Conservation (phyloP, 164 flowering plant genomes). For the Annona cherimola region DNA sequence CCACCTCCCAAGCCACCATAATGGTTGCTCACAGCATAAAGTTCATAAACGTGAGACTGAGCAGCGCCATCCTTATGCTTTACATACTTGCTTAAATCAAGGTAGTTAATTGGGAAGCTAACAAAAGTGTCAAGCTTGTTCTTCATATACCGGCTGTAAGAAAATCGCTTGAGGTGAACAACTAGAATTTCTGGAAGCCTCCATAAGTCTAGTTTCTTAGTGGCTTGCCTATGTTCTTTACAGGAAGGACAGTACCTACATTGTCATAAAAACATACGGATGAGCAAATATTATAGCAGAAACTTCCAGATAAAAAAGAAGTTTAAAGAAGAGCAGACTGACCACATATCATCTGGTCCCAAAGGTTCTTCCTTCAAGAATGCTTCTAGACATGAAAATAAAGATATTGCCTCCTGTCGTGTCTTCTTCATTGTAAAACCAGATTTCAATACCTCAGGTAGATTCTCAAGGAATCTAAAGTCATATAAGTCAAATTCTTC, state of each 20-base stretch:
- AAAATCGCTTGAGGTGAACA: conserved; percentile 88
- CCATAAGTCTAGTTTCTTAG: conserved; percentile 95
- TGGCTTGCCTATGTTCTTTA: conserved; percentile 91
- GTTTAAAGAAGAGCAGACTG: not conserved
- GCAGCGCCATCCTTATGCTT: conserved; percentile 38
- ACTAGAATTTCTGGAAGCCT: conserved; percentile 87
- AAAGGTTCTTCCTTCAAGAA: conserved; percentile 94
- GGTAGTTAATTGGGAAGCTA: conserved; percentile 71
- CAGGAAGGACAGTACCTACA: conserved; percentile 94
- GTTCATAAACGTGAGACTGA: conserved; percentile 55
- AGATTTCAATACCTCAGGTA: conserved; percentile 75
- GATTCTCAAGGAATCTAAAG: conserved; percentile 58
- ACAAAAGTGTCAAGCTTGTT: conserved; percentile 91
- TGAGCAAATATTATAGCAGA: not conserved
- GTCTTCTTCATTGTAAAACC: conserved; percentile 64
- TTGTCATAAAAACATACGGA: conserved; percentile 5
- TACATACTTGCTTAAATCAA: conserved; percentile 77
- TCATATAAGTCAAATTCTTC: conserved; percentile 65
- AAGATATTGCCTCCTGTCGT: conserved; percentile 67
- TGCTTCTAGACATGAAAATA: conserved; percentile 94
- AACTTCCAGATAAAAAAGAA: not conserved
- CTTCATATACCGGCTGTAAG: conserved; percentile 76
- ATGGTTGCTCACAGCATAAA: conserved; percentile 95
- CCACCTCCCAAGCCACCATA: conserved; percentile 98
- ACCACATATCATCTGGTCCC: conserved; percentile 99